Conservation (phyloP, 495 filamentous ascomycete species). For the Lasiosphaeria ovina region DNA sequence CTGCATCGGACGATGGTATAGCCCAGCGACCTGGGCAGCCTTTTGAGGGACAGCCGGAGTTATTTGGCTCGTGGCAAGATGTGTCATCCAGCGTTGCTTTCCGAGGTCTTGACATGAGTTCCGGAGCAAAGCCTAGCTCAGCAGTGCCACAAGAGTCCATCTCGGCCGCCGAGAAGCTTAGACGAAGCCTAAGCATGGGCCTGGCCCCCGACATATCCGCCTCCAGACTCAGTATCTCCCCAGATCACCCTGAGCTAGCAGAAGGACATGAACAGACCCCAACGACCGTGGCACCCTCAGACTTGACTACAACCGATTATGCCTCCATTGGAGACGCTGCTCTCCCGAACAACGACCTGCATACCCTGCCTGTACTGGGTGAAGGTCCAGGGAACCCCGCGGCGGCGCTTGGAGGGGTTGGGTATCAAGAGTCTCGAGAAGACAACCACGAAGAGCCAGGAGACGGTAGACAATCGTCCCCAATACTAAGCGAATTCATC, state of each 20-base stretch:
- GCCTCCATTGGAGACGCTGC: conserved; percentile 25
- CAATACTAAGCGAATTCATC: conserved; percentile 23
- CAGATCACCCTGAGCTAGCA: neutral
- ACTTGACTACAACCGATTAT: conserved; percentile 34
- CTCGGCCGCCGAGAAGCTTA: conserved; percentile 14
- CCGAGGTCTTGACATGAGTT: conserved; percentile 11
- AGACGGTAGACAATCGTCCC: conserved; percentile 1
- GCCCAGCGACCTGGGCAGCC: too few species aligned
- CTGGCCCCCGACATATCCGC: neutral
- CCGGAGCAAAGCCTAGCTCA: neutral
- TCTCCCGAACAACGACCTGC: conserved; percentile 16
- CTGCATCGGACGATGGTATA: neutral
- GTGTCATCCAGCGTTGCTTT: conserved; percentile 1
- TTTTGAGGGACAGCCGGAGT: neutral
- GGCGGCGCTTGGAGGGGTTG: neutral
- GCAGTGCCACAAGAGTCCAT: conserved; percentile 7
- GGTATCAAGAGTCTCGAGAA: neutral
- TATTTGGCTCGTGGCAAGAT: conserved; percentile 4
- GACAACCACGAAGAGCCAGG: conserved; percentile 14
- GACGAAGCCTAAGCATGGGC: conserved; percentile 6
- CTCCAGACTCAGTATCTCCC: conserved; percentile 1
- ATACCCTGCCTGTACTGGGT: neutral
- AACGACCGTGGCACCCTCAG: conserved; percentile 39
- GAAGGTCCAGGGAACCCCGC: neutral
- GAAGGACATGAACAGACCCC: conserved; percentile 20